A percentile compares a stretch with the other conserved stretches of the same genome.
These are phyloP conservation scores for Lithospermum erythrorhizon DNA, from an alignment of 257 asterid genomes.

Conservation along the genomic window DNA sequence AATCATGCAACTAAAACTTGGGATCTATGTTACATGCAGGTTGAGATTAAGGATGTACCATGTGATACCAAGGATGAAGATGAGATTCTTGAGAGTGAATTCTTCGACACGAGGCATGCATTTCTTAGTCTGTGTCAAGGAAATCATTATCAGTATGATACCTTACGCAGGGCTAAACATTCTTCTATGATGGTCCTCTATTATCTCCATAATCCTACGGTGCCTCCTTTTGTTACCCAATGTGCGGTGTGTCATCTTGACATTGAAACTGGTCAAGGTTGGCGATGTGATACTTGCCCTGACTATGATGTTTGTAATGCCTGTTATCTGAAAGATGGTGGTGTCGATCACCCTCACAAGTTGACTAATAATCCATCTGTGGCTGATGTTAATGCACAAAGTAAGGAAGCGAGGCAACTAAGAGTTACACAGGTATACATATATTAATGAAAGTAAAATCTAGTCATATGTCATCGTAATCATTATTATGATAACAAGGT, in stretches of 20 bases:
- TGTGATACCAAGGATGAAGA: conserved; percentile 78
- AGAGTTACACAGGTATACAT: conserved; percentile 70
- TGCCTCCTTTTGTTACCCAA: conserved; percentile 74
- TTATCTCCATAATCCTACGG: conserved; percentile 98
- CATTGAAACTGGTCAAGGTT: conserved; percentile 93
- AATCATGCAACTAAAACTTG: conserved; percentile 2
- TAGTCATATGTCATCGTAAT: background rate
- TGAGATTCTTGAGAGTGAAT: conserved; percentile 90
- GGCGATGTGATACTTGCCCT: conserved; percentile 98
- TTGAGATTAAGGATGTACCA: conserved; percentile 53
- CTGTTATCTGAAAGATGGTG: conserved; percentile 83
- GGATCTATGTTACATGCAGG: conserved; percentile 31
- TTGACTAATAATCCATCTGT: conserved; percentile 65
- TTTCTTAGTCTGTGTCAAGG: conserved; percentile 95
- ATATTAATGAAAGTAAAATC: background rate
- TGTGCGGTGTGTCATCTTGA: conserved; percentile 67
- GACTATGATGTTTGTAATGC: conserved; percentile 86
- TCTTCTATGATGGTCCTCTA: conserved; percentile 98
- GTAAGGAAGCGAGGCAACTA: conserved; percentile 78
- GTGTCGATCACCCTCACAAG: conserved; percentile 73
- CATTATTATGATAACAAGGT: background rate
- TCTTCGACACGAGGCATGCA: conserved; percentile 97
- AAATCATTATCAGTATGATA: conserved; percentile 93
- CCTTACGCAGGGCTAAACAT: conserved; percentile 95
- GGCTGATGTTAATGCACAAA: conserved; percentile 76